These are phyloP conservation scores for Erodium maritimum DNA, from an alignment of 345 rosid genomes.

Conservation along the genomic window DNA sequence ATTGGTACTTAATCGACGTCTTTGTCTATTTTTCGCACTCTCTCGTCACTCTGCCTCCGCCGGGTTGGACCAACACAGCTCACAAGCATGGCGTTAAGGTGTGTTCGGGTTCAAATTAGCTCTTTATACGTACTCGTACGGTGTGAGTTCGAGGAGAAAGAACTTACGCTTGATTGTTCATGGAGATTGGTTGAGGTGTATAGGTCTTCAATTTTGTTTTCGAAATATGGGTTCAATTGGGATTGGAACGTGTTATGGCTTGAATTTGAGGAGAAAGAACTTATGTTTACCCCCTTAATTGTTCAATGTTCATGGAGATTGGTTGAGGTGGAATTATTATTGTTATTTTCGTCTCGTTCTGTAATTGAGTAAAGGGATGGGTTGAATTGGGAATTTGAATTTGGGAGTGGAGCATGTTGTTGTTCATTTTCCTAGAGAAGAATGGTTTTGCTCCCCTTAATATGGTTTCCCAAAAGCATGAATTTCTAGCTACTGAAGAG, in stretches of 20 bases:
- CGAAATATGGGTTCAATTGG: neutral
- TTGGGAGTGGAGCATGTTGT: neutral
- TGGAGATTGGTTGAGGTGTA: too few species aligned
- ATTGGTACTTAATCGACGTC: slow-evolving; percentile 84
- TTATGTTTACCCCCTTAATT: too few species aligned
- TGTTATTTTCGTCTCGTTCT: neutral
- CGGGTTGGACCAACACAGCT: slow-evolving; percentile 87
- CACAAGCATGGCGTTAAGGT: slow-evolving; percentile 88
- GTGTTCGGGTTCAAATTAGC: neutral
- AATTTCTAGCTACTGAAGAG: too few species aligned
- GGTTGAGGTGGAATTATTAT: too few species aligned
- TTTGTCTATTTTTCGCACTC: slow-evolving; percentile 74
- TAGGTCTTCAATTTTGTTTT: neutral
- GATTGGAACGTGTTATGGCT: neutral
- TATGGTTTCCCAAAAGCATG: neutral
- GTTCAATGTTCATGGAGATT: too few species aligned
- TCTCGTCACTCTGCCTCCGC: slow-evolving; percentile 80
- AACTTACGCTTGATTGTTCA: too few species aligned
- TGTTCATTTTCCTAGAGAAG: neutral
- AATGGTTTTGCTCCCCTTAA: neutral
- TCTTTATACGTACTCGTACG: too few species aligned
- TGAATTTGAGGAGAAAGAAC: too few species aligned
- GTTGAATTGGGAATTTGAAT: neutral
- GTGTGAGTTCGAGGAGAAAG: too few species aligned
- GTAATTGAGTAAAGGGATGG: neutral